These are phyloP conservation scores for Skeletonema marinoi DNA, from an alignment of 108 stramenopile genomes.

Conservation along the genomic window DNA sequence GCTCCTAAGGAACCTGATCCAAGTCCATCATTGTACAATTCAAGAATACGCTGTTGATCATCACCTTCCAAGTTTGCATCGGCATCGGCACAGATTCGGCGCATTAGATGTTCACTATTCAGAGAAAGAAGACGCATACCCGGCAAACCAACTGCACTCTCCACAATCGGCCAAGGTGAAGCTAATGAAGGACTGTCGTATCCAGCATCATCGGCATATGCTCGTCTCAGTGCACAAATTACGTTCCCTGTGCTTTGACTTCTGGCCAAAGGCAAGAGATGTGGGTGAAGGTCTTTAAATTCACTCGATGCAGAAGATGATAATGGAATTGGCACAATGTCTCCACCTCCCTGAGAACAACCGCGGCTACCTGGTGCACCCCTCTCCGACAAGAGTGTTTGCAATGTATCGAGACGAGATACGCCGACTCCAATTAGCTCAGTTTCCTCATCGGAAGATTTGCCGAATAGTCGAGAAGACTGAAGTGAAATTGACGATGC, in stretches of 20 bases:
- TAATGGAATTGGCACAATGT: slow-evolving; percentile 54
- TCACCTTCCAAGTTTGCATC: slow-evolving; percentile 51
- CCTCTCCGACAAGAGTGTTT: slow-evolving; percentile 59
- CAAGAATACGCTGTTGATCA: slow-evolving; percentile 41
- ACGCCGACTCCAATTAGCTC: slow-evolving; percentile 35
- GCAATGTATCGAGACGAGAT: slow-evolving; percentile 70
- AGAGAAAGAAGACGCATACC: slow-evolving; percentile 73
- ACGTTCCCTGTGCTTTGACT: slow-evolving; percentile 61
- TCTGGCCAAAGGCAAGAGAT: slow-evolving; percentile 67
- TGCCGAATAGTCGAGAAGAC: slow-evolving; percentile 2
- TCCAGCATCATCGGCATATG: slow-evolving; percentile 63
- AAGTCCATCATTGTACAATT: slow-evolving; percentile 71
- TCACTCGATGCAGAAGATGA: slow-evolving; percentile 26
- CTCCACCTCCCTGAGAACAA: slow-evolving; percentile 52
- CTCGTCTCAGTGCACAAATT: slow-evolving; percentile 74
- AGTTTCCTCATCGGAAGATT: slow-evolving; percentile 18
- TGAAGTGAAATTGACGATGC: neutral
- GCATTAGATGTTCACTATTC: slow-evolving; percentile 83
- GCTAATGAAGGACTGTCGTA: slow-evolving; percentile 51
- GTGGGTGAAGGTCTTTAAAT: slow-evolving; percentile 69
- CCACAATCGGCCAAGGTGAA: slow-evolving; percentile 84
- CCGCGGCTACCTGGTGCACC: slow-evolving; percentile 82
- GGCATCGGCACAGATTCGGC: slow-evolving; percentile 74
- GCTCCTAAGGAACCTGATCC: slow-evolving; percentile 50
- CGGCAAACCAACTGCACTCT: slow-evolving; percentile 55